A percentile compares a stretch with the other conserved stretches of the same genome.
These are phyloP conservation scores for Daldinia eschscholtzii DNA, from an alignment of 2,329 filamentous ascomycete species.

Conservation along the genomic window DNA sequence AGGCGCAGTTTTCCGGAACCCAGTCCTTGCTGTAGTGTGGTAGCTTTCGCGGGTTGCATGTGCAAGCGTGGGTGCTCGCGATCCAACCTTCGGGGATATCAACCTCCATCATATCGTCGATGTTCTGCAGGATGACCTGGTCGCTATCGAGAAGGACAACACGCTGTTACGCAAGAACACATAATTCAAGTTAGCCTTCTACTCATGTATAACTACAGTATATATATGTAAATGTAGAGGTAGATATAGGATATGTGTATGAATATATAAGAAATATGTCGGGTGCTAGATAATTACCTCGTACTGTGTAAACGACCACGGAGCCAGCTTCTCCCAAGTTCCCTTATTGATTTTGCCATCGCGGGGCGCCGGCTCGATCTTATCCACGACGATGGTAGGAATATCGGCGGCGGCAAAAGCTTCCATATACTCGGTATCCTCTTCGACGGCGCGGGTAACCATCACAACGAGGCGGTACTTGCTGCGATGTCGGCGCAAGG, in stretches of 20 bases:
- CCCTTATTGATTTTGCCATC: constrained; percentile 53
- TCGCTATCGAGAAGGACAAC: constrained; percentile 53
- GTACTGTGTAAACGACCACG: constrained; percentile 52
- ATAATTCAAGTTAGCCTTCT: neutral
- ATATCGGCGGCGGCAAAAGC: constrained; percentile 52
- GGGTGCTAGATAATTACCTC: constrained; percentile 43
- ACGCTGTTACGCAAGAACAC: constrained; percentile 38
- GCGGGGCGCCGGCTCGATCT: constrained; percentile 52
- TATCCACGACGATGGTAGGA: constrained; percentile 53
- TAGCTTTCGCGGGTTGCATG: constrained; percentile 52
- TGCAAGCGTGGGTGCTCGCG: constrained; percentile 53
- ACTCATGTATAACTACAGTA: neutral
- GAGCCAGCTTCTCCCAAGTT: constrained; percentile 55
- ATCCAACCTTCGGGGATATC: constrained; percentile 51
- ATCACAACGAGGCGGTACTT: constrained; percentile 52
- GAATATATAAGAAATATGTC: neutral
- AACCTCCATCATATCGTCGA: constrained; percentile 52
- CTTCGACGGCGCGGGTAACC: constrained; percentile 52
- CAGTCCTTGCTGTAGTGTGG: constrained; percentile 52
- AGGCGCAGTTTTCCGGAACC: constrained; percentile 52
- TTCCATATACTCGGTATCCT: constrained; percentile 53
- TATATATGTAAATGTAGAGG: neutral
- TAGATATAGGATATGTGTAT: neutral
- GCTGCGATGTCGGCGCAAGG: constrained; percentile 48
- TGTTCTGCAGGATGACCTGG: constrained; percentile 51